Evolutionary conservation across 495 filamentous ascomycete species (phyloP).

Genomic region (Bombardia bombarda): DNA sequence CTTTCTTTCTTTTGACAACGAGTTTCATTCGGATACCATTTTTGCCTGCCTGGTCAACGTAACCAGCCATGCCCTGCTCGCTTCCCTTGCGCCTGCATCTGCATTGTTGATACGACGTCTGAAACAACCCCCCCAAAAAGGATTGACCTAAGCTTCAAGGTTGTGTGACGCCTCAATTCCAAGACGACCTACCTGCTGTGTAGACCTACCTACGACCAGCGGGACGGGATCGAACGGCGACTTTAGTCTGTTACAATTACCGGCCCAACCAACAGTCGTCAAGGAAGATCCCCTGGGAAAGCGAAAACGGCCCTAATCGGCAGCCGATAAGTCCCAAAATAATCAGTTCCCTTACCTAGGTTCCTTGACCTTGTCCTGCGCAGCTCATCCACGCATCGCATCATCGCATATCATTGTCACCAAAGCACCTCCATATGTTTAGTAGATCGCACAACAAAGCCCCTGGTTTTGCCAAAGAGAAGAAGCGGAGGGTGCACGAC

Average conservation of each 20-base stretch:
- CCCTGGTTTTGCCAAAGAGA: conserved; percentile 30
- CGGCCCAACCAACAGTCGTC: conserved; percentile 14
- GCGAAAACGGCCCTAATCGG: conserved; percentile 7
- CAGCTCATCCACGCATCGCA: conserved; percentile 2
- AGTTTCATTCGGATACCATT: too few relatives aligned
- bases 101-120: conserved; percentile 32
- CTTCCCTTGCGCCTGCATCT: conserved; percentile 8
- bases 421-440: conserved; percentile 35
- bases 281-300: conserved; percentile 20
- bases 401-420: conserved; percentile 6
- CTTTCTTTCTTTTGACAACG: too few relatives aligned
- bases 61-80: conserved; percentile 16
- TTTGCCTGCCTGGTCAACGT: conserved; percentile 2
- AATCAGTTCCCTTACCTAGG: background rate
- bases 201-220: conserved; percentile 6
- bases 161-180: conserved; percentile 11
- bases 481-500: conserved; percentile 21
- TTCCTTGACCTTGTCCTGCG: too few relatives aligned
- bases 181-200: too few relatives aligned
- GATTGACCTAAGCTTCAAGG: conserved; percentile 8
- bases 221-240: conserved; percentile 10
- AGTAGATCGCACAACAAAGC: conserved; percentile 36
- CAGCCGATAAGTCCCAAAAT: conserved; percentile 6
- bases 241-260: conserved; percentile 12
- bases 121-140: conserved; percentile 21